Percentiles rank a stretch among this genome's conserved stretches.
Evolutionary conservation across 331 rosid species (phyloP).

Genomic region (Prunus yedoensis): DNA sequence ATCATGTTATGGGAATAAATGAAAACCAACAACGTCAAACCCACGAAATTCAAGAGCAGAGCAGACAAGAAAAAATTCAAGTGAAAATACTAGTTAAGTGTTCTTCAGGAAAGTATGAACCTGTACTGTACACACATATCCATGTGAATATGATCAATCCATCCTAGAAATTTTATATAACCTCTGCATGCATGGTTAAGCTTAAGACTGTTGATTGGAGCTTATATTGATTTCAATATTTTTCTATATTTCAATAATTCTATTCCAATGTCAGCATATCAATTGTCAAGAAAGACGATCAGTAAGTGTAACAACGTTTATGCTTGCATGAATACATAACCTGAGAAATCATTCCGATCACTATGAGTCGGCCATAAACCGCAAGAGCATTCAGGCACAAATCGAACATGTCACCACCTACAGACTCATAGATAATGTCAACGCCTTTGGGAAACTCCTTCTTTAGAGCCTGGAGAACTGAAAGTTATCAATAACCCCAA

Average conservation of each 20-base stretch:
- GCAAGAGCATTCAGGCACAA: conserved; percentile 64
- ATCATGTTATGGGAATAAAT: conserved; percentile 9
- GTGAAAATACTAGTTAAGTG: background rate
- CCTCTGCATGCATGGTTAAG: background rate
- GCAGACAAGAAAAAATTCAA: background rate
- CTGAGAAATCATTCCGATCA: conserved; percentile 98
- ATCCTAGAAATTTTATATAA: background rate
- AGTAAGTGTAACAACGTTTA: background rate
- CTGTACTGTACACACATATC: background rate
- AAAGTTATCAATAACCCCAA: conserved; percentile 4
- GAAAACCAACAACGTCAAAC: background rate
- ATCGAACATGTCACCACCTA: no score
- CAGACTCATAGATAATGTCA: no score
- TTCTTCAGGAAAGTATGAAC: background rate
- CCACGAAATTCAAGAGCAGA: background rate
- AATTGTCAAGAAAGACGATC: background rate
- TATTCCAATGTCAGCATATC: background rate
- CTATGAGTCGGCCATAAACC: conserved; percentile 69
- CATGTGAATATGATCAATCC: no score
- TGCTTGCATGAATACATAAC: conserved; percentile 33
- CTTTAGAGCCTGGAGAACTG: conserved; percentile 3
- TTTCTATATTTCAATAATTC: background rate
- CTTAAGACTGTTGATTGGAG: background rate
- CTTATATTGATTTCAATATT: background rate
- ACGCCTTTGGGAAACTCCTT: no score